Evolutionary conservation across 1,284 basidiomycete species (phyloP), one percentile per base, ranked within the genome.

Genomic region (Tremellales sp.): DNA sequence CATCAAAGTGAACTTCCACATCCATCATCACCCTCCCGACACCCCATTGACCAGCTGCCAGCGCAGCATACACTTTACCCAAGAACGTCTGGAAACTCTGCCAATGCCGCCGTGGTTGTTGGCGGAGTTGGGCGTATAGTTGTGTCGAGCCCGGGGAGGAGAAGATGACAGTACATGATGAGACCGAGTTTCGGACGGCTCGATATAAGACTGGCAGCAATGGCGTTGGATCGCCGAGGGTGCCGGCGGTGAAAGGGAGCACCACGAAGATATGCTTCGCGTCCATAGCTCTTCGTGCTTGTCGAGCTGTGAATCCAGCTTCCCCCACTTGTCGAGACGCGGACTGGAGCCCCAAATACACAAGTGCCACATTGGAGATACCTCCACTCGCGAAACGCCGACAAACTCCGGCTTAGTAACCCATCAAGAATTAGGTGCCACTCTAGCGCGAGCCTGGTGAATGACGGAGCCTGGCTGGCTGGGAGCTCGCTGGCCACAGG

Each of bases 1-100:
- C 70, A 22, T 65, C 61, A 46, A 74, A 70, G 17, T 57, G 54
- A 22, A 74, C 68, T 48, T 73, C 72, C 10, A 74, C 69, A 36
- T 67, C 56, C 56, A 67, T 54, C 52, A 71, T 48, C 8, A 73
- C 54, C 43, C 61, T 65, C 15, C 58, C 69, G 3, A 53, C 47
- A 3, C 45, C 50, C 60, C 67, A 67, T 45, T 70, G 68, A 4
- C 64, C 69, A 8, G 67, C 66, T 3, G 63, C 64, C 8, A 70
- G 53, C 3, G 57, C 56, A 0, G 67, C 64, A 56, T 75, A 75
- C 7, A 73, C 58, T 31, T 55, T 54, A 0, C 67, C 66, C 22
- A 75, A 53, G 52, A 75, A 75, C 17, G 51, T 43, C 52, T 73
- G 69, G 22, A 74, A 52, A 2, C 22, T 43, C 2, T 54, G 44